These are phyloP conservation scores for Fusarium sp. DNA, from an alignment of 2,329 filamentous ascomycete genomes.

Conservation along the genomic window DNA sequence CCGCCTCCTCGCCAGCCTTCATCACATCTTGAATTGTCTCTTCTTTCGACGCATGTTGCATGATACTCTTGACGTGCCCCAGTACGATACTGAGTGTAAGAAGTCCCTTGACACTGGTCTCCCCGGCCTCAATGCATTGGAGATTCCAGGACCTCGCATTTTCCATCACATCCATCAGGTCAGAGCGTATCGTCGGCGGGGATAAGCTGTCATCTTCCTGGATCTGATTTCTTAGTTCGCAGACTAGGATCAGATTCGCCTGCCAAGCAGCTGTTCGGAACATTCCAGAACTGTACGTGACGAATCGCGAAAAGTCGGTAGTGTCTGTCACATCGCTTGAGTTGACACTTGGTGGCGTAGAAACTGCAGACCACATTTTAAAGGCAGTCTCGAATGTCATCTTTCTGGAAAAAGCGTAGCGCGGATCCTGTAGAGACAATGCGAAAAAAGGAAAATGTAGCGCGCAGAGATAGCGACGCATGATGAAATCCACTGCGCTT, in stretches of 20 bases:
- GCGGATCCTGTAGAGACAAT: conserved; percentile 55
- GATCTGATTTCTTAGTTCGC: conserved; percentile 57
- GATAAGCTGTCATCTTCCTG: conserved; percentile 57
- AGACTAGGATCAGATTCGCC: conserved; percentile 53
- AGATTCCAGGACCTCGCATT: conserved; percentile 58
- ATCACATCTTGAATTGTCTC: conserved; percentile 54
- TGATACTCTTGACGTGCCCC: conserved; percentile 59
- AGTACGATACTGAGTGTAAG: conserved; percentile 52
- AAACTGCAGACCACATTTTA: conserved; percentile 59
- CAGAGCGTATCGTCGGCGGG: conserved; percentile 52
- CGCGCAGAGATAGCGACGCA: conserved; percentile 66
- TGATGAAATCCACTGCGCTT: conserved; percentile 62
- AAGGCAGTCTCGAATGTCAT: conserved; percentile 62
- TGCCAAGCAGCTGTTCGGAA: conserved; percentile 55
- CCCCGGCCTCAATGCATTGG: conserved; percentile 59
- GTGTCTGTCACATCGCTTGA: background rate
- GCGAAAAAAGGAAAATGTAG: conserved; percentile 68
- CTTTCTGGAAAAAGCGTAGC: conserved; percentile 65
- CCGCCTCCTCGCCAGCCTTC: conserved; percentile 54
- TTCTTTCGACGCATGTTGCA: conserved; percentile 51
- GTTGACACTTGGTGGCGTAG: conserved; percentile 23
- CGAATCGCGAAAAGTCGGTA: conserved; percentile 55
- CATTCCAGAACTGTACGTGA: conserved; percentile 56
- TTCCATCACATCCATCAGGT: conserved; percentile 58
- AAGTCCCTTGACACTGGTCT: conserved; percentile 68